Evolutionary conservation across 169 alveolate species (phyloP).

Genomic region (Eimeria praecox): DNA sequence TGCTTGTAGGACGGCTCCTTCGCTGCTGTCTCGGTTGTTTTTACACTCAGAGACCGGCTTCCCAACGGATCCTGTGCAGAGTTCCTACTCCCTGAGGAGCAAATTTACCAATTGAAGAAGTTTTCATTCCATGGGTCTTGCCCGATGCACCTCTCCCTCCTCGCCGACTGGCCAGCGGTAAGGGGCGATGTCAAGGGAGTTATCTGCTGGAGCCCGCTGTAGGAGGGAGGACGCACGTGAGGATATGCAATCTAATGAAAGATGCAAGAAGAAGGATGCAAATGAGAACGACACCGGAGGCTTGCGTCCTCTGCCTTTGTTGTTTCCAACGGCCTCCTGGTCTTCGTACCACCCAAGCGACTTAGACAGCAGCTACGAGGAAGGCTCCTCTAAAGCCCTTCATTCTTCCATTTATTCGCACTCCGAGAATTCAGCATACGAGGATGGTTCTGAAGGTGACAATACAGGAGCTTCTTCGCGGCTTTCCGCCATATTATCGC

Average conservation of each 20-base stretch:
- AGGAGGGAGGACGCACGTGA: background rate
- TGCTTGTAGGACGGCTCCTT: background rate
- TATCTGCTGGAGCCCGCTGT: background rate
- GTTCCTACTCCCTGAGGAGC: background rate
- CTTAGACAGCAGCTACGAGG: conserved; percentile 46
- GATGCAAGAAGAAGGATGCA: background rate
- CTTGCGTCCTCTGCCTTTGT: conserved; percentile 33
- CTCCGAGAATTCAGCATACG: background rate
- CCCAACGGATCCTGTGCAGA: background rate
- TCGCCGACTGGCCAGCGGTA: background rate
- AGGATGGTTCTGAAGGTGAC: background rate
- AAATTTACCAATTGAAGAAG: too few species aligned
- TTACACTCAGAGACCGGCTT: background rate
- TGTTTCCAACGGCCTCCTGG: conserved; percentile 58
- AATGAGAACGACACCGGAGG: background rate
- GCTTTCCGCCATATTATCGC: conserved; percentile 19
- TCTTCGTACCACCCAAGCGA: conserved; percentile 47
- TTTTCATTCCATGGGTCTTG: background rate
- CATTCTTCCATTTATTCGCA: background rate
- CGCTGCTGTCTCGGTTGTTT: background rate
- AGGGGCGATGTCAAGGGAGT: background rate
- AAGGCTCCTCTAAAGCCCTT: background rate
- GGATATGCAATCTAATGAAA: background rate
- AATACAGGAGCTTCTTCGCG: background rate
- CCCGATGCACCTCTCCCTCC: background rate